These are phyloP conservation scores for Phyllostachys edulis DNA, from an alignment of 176 grass and related monocot species.

Conservation along the genomic window DNA sequence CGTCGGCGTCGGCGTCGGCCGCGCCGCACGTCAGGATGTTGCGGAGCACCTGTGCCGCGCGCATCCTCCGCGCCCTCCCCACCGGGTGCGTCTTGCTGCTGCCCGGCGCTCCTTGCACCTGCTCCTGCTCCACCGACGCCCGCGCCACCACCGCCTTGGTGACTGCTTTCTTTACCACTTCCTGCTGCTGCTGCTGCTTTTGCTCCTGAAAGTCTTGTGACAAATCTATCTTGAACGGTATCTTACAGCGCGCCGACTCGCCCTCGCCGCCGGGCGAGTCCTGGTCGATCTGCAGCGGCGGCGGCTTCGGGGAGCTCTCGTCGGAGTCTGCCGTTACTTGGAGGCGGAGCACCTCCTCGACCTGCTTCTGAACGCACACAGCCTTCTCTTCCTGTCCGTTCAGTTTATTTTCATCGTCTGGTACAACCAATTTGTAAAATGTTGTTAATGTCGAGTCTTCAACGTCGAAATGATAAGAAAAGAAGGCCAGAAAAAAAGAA, in stretches of 20 bases:
- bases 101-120: not conserved
- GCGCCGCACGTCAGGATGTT: conserved; percentile 47
- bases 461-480: not conserved
- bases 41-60: conserved; percentile 40
- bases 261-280: conserved; percentile 7
- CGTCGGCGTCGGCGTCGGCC: conserved; percentile 33
- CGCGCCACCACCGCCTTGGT: not conserved
- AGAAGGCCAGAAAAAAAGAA: not conserved
- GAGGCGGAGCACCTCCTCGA: conserved; percentile 7
- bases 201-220: not conserved
- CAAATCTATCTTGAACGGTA: conserved; percentile 15
- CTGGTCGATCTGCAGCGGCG: conserved; percentile 9
- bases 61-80: conserved; percentile 30
- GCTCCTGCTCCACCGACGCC: not conserved
- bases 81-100: conserved; percentile 4
- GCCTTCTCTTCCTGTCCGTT: not conserved
- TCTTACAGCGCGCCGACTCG: not conserved
- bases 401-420: conserved; percentile 29
- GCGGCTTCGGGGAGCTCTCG: conserved; percentile 9
- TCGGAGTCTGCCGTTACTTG: not conserved
- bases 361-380: not conserved
- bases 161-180: not conserved
- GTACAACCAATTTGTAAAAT: not conserved
- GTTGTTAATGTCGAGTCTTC: not conserved
- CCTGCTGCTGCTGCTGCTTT: not conserved